Conservation (phyloP, 305 asterid species). For the Rubia peregrina region DNA sequence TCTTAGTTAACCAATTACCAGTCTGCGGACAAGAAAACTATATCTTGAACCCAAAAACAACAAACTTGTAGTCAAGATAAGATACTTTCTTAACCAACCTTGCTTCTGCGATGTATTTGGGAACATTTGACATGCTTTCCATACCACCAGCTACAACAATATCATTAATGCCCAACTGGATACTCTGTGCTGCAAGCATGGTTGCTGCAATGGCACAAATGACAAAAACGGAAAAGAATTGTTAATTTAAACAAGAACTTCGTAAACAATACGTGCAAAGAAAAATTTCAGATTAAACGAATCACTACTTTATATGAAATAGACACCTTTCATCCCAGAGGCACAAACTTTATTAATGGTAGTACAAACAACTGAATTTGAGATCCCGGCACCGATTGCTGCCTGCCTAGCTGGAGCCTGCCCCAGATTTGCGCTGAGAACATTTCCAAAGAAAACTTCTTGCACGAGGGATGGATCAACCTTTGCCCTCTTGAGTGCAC, state of each 20-base stretch:
- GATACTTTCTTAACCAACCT: slow-evolving; percentile 39
- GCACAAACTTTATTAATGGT: slow-evolving; percentile 98
- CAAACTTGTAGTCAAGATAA: background rate
- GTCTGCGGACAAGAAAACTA: background rate
- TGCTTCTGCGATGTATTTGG: slow-evolving; percentile 90
- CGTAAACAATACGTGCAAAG: background rate
- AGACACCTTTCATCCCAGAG: slow-evolving; percentile 91
- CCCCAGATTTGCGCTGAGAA: slow-evolving; percentile 93
- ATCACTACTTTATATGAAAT: slow-evolving; percentile 1
- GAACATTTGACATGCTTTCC: slow-evolving; percentile 99
- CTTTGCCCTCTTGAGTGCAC: slow-evolving; percentile 85
- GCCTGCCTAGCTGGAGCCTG: slow-evolving; percentile 99
- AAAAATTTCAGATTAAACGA: background rate
- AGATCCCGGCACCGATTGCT: slow-evolving; percentile 91
- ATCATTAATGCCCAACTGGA: slow-evolving; percentile 86
- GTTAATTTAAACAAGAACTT: slow-evolving; percentile 7
- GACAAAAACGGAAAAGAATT: slow-evolving; percentile 1
- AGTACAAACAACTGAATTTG: slow-evolving; percentile 78
- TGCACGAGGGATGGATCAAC: slow-evolving; percentile 86
- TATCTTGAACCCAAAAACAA: background rate
- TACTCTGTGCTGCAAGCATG: slow-evolving; percentile 90
- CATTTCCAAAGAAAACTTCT: slow-evolving; percentile 92
- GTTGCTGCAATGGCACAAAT: slow-evolving; percentile 50
- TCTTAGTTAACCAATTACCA: background rate
- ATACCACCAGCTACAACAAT: slow-evolving; percentile 98